Evolutionary conservation across 352 stramenopile species (phyloP).

Genomic region (Phytopythium litorale): DNA sequence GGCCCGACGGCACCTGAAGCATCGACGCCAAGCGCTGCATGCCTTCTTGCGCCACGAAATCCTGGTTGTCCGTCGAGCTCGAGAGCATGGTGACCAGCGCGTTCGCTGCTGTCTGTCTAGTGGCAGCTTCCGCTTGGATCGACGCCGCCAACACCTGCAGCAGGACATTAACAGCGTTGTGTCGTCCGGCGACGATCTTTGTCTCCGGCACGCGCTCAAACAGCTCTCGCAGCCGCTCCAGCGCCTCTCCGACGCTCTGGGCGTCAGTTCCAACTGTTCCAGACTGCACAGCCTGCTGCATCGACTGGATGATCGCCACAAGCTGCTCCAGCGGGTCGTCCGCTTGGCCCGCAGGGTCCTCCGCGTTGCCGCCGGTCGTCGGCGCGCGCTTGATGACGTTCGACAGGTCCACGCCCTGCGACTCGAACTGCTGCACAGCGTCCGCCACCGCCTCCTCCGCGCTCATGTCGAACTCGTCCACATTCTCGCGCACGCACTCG

Average conservation of each 20-base stretch:
- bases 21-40: constrained; percentile 32
- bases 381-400: constrained; percentile 67
- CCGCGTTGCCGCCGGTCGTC: background rate
- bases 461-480: constrained; percentile 89
- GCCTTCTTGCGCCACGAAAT: constrained; percentile 43
- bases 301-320: constrained; percentile 21
- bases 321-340: constrained; percentile 26
- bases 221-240: constrained; percentile 26
- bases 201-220: constrained; percentile 45
- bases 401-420: constrained; percentile 82
- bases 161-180: constrained; percentile 48
- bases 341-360: background rate
- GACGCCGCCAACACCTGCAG: constrained; percentile 18
- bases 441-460: constrained; percentile 74
- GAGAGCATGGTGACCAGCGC: constrained; percentile 35
- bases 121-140: background rate
- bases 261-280: background rate
- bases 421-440: constrained; percentile 82
- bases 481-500: constrained; percentile 86
- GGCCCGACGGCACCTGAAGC: constrained; percentile 8
- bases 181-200: constrained; percentile 55
- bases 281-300: background rate
- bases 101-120: constrained; percentile 10
- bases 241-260: constrained; percentile 11
- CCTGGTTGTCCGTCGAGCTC: constrained; percentile 57